A percentile compares a stretch with the other conserved stretches of the same genome.
Evolutionary conservation across 495 filamentous ascomycete genomes (phyloP).

Genomic region (Penicillium psychrofluorescens): DNA sequence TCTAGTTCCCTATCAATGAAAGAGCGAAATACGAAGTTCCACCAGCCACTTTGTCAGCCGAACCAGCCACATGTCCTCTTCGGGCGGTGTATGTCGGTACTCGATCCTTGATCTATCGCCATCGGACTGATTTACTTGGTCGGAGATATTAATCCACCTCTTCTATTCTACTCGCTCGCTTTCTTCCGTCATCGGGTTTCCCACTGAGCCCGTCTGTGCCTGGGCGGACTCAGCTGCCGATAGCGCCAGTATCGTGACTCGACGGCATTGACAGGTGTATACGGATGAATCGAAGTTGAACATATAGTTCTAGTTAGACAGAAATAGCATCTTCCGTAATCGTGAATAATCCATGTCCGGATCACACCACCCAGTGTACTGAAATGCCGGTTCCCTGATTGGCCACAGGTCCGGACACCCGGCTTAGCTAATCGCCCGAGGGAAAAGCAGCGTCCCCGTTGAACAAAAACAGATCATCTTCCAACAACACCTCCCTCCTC

Average conservation of each 20-base stretch:
- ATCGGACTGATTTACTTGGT: too few relatives aligned
- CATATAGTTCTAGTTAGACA: too few relatives aligned
- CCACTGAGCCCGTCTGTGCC: too few relatives aligned
- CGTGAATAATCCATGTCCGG: background rate
- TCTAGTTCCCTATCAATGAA: background rate
- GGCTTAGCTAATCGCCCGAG: constrained; percentile 16
- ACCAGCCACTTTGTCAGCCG: constrained; percentile 28
- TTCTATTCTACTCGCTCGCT: background rate
- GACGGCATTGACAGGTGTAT: too few relatives aligned
- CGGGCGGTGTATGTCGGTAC: background rate
- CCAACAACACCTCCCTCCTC: constrained; percentile 1
- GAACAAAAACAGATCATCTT: constrained; percentile 4
- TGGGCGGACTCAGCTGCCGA: constrained; percentile 14
- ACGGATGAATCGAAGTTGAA: too few relatives aligned
- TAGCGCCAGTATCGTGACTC: background rate
- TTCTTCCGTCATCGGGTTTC: too few relatives aligned
- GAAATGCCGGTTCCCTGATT: constrained; percentile 40
- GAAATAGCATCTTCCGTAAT: too few relatives aligned
- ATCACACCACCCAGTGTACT: constrained; percentile 34
- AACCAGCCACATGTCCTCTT: constrained; percentile 27
- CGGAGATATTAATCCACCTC: background rate
- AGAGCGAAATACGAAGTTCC: background rate
- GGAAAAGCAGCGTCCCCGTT: constrained; percentile 11
- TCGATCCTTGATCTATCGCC: too few relatives aligned
- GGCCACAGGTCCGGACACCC: constrained; percentile 18